A percentile compares a stretch with the other conserved stretches of the same genome.
Evolutionary conservation across 768 basidiomycete genomes (phyloP).

Genomic region (Leccinum incarnatum): DNA sequence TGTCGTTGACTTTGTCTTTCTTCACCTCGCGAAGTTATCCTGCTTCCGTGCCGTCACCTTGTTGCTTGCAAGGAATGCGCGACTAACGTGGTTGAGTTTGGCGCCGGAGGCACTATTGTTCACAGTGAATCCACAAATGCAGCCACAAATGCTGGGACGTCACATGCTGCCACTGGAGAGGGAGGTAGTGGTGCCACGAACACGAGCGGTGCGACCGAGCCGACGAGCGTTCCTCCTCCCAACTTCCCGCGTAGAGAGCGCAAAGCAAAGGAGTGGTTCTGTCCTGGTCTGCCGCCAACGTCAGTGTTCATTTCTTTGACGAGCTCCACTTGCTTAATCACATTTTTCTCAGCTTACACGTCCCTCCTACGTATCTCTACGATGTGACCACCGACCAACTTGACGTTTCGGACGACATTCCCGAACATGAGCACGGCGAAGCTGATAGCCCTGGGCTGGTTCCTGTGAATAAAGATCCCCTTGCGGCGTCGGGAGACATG

Average conservation of each 20-base stretch:
- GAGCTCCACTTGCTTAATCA: not conserved
- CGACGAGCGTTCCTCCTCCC: slow-evolving; percentile 27
- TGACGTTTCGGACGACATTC: slow-evolving; percentile 31
- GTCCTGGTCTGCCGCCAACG: slow-evolving; percentile 92
- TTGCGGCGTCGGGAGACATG: slow-evolving; percentile 15
- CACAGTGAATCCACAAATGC: slow-evolving; percentile 45
- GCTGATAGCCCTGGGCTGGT: not conserved
- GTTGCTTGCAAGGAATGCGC: slow-evolving; percentile 96
- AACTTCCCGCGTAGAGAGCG: slow-evolving; percentile 67
- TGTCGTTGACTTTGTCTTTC: slow-evolving; percentile 86
- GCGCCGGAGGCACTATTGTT: slow-evolving; percentile 83
- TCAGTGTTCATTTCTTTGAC: slow-evolving; percentile 39
- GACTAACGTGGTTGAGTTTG: slow-evolving; percentile 96
- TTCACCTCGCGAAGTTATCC: slow-evolving; percentile 85
- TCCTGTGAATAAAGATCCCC: slow-evolving; percentile 12
- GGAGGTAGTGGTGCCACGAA: slow-evolving; percentile 18
- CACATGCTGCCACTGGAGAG: slow-evolving; percentile 20
- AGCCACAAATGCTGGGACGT: slow-evolving; percentile 25
- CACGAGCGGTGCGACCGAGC: slow-evolving; percentile 23
- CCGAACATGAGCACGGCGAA: slow-evolving; percentile 22
- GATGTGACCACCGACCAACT: slow-evolving; percentile 44
- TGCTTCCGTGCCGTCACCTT: slow-evolving; percentile 89
- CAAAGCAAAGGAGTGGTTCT: slow-evolving; percentile 97
- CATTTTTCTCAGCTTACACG: slow-evolving; percentile 63
- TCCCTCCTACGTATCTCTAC: slow-evolving; percentile 83